Base-by-base conservation (phyloP, 768 basidiomycete species). In the Saitozyma podzolica region DNA sequence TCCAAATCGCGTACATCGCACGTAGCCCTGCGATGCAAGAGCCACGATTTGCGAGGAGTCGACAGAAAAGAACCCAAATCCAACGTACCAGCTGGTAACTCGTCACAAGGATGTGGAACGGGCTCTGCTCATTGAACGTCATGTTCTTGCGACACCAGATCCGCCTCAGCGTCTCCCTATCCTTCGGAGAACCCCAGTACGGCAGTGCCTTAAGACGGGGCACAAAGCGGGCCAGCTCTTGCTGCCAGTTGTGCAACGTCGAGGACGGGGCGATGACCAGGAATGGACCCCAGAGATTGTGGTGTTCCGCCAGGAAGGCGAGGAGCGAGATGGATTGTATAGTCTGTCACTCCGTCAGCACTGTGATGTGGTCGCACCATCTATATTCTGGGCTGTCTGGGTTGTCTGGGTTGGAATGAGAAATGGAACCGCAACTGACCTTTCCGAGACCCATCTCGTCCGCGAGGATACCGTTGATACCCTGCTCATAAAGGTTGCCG, bases 211-310 rank as follows among this genome's bases (percentile, higher is more conserved):
- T 98, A 55, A 99, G 84, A 58, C 84, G 84, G 29, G 96, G 96
- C 6, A 96, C 92, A 75, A 99, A 99, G 29, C 93, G 88, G 16
- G 93, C 90, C 59, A 99, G 84, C 78, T 99, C 96, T 76, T 98
- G 96, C 77, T 98, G 95, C 96, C 96, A 99, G 74, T 98, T 98
- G 80, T 98, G 95, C 62, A 99, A 83, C 0, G 96, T 99, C 7
- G 95, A 96, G 3, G 92, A 90, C 7, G 96, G 96, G 1, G 96
- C 92, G 47, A 99, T 93, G 54, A 99, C 94, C 19, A 99, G 84
- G 84, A 99, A 99, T 11, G 96, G 96, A 0, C 96, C 96, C 96
- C 96, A 99, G 62, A 98, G 96, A 74, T 98, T 91, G 76, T 98
- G 96, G 0, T 87, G 87, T 81, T 99, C 96, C 0, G 95, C 94